Evolutionary conservation across 768 basidiomycete species (phyloP).

Genomic region (Russula earlei): DNA sequence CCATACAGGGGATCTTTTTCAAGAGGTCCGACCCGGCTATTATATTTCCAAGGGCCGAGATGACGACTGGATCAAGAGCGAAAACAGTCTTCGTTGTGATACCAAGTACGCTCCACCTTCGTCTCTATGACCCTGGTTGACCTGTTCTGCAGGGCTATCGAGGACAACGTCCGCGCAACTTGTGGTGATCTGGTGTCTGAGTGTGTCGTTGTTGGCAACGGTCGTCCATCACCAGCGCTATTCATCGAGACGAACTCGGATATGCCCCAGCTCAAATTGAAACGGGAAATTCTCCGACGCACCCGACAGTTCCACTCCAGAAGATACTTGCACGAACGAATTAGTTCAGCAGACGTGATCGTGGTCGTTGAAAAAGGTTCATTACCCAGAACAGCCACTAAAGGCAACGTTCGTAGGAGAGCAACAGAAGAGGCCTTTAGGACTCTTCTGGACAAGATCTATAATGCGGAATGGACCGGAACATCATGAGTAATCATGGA

Average conservation of each 20-base stretch:
- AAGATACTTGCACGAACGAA: slow-evolving; percentile 72
- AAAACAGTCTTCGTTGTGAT: slow-evolving; percentile 69
- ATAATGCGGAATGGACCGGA: slow-evolving; percentile 24
- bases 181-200: slow-evolving; percentile 59
- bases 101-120: slow-evolving; percentile 39
- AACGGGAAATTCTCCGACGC: slow-evolving; percentile 63
- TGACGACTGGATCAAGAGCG: slow-evolving; percentile 82
- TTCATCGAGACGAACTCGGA: slow-evolving; percentile 53
- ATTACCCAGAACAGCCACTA: slow-evolving; percentile 69
- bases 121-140: not conserved
- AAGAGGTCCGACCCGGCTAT: slow-evolving; percentile 45
- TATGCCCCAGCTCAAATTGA: slow-evolving; percentile 48
- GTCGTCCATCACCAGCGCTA: slow-evolving; percentile 65
- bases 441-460: slow-evolving; percentile 49
- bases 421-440: slow-evolving; percentile 64
- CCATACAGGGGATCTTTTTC: slow-evolving; percentile 78
- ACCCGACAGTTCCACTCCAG: slow-evolving; percentile 65
- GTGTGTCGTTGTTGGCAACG: slow-evolving; percentile 69
- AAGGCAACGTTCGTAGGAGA: slow-evolving; percentile 71
- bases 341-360: slow-evolving; percentile 54
- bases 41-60: slow-evolving; percentile 64
- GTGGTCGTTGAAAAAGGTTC: slow-evolving; percentile 56
- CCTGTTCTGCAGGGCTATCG: slow-evolving; percentile 44
- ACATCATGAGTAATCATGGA: not conserved
- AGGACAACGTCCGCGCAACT: slow-evolving; percentile 60